phyloP scores from a whole-genome alignment of 352 stramenopile genomes.

The Pythium scleroteichum region DNA sequence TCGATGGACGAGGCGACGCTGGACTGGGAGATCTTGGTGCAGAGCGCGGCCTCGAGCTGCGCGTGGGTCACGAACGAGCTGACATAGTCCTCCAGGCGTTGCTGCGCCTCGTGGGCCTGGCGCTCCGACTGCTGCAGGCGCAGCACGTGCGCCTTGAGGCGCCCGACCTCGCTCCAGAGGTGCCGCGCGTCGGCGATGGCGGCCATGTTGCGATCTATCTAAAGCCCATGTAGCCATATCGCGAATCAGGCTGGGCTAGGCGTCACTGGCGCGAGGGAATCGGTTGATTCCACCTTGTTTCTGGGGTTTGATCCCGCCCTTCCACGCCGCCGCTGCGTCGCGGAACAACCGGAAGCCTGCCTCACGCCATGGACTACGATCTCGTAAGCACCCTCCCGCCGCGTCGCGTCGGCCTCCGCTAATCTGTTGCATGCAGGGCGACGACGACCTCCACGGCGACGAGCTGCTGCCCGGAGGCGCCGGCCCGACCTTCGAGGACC shows the following conservation, averaged over 20 bases:
- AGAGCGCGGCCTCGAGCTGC: conserved; percentile 63
- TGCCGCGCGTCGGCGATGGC: conserved; percentile 44
- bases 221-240: conserved; percentile 19
- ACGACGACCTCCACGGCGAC: conserved; percentile 28
- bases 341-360: conserved; percentile 3
- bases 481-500: conserved; percentile 96
- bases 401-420: too few species aligned
- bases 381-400: conserved; percentile 40
- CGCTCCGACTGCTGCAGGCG: conserved; percentile 38
- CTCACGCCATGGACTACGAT: conserved; percentile 53
- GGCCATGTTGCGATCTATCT: not conserved
- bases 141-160: conserved; percentile 52
- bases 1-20: conserved; percentile 39
- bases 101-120: conserved; percentile 32
- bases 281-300: conserved; percentile 12
- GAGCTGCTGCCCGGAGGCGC: conserved; percentile 31
- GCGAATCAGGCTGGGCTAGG: not conserved
- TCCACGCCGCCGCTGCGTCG: not conserved
- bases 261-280: conserved; percentile 13
- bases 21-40: conserved; percentile 53
- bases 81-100: conserved; percentile 37
- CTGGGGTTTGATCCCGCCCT: conserved; percentile 15
- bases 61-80: conserved; percentile 54
- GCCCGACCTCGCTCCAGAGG: conserved; percentile 59
- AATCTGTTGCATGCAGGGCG: conserved; percentile 14